Evolutionary conservation across 331 rosid genomes (phyloP), one percentile per base, ranked within the genome.

Genomic region (Pyracantha coccinea): DNA sequence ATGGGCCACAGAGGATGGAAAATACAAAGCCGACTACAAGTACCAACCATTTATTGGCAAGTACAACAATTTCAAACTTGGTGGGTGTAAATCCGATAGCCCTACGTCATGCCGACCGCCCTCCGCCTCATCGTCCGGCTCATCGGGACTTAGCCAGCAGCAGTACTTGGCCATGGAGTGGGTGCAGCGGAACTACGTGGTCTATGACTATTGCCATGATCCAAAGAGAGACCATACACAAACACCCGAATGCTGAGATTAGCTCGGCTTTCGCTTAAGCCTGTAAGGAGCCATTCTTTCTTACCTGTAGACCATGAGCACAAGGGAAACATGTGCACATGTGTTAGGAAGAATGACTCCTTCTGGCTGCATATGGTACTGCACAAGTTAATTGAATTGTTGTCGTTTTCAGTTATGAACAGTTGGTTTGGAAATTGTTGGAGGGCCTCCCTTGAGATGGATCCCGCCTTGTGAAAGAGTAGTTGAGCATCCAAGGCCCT

Each of bases 1-100:
- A 3, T 95, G 99, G 99, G 97, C 99, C 3, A 92, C 97, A 27
- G 97, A 95, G 73, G 78, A 79, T 57, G 99, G 97, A 53, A 92
- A 89, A 83, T 90, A 92, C 92, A 92, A 86, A 72, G 97, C 91
- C 28, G 85, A 87, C 71, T 94, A 88, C 71, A 72, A 50, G 5
- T 90, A 86, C 85, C 93, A 95, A 71, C 99, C 99, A 31, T 95
- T 95, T 73, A 64, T 83, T 13, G 93, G 92, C 27, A 82, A 74
- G 74, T 94, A 94, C 85, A 83, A 23, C 50, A 81, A 85, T 59
- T 95, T 95, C 90, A 89, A 77, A 77, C 23, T 92, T 3, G 71
- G 73, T 47, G 96, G 93, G 19, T 89, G 93, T 83, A 66, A 75
- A 12, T 45, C 12, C 3, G 75, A 66, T n/a, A 77, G 70, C 52